Percentiles rank a stretch among this genome's conserved stretches.
Evolutionary conservation across 306 rosid species (phyloP).

Genomic region (Acacia confusa): DNA sequence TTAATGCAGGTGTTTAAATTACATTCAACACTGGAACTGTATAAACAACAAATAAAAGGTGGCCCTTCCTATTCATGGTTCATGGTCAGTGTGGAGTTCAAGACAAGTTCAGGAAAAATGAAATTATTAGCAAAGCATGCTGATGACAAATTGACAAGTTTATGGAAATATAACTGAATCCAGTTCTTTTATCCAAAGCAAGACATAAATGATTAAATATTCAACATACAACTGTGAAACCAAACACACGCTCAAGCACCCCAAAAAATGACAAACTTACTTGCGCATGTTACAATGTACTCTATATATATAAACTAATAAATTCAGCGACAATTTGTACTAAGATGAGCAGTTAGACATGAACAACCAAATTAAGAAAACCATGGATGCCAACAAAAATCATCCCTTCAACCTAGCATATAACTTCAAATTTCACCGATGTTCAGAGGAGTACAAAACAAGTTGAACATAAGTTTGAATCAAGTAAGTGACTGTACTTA

Average conservation of each 20-base stretch:
- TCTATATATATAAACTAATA: background rate
- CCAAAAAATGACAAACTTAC: background rate
- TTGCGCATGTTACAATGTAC: background rate
- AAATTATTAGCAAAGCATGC: background rate
- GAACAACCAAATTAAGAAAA: conserved; percentile 7
- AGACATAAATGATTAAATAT: background rate
- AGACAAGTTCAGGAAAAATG: conserved; percentile 5
- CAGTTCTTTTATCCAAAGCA: conserved; percentile 10
- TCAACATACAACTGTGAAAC: conserved; percentile 23
- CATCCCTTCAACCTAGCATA: background rate
- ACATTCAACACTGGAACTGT: background rate
- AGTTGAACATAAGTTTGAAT: conserved; percentile 1
- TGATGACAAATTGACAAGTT: background rate
- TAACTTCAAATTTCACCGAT: background rate
- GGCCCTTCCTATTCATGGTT: background rate
- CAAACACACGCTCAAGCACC: background rate
- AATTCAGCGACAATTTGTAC: background rate
- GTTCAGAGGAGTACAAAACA: background rate
- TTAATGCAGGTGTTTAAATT: background rate
- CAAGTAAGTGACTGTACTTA: conserved; percentile 32
- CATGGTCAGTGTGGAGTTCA: conserved; percentile 3
- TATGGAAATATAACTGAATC: conserved; percentile 4
- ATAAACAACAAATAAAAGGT: background rate
- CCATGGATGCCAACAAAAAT: background rate
- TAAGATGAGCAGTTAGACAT: conserved; percentile 1